These are phyloP conservation scores for Paraconiothyrium brasiliense DNA, from an alignment of 2,329 filamentous ascomycete genomes.

Conservation along the genomic window DNA sequence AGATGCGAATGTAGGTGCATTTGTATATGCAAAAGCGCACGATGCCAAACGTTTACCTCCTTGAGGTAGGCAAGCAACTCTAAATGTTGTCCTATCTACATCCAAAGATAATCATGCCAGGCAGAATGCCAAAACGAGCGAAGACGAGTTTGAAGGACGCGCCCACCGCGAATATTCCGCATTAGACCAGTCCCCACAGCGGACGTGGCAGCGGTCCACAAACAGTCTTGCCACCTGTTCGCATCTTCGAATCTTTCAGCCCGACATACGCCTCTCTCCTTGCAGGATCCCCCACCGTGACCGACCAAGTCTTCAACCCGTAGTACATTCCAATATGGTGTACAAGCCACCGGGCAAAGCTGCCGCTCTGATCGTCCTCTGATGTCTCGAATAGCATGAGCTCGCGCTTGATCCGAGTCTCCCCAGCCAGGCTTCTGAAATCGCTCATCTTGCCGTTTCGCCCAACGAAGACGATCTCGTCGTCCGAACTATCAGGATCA, in stretches of 20 bases:
- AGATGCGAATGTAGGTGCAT: slow-evolving; percentile 1
- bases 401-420: slow-evolving; percentile 66
- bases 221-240: slow-evolving; percentile 25
- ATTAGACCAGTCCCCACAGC: slow-evolving; percentile 47
- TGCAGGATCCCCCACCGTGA: slow-evolving; percentile 75
- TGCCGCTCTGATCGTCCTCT: slow-evolving; percentile 76
- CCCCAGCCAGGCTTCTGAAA: slow-evolving; percentile 59
- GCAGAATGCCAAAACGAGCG: not conserved
- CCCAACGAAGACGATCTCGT: slow-evolving; percentile 92
- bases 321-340: slow-evolving; percentile 95
- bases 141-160: not conserved
- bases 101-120: not conserved
- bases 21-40: not conserved
- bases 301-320: slow-evolving; percentile 83
- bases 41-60: not conserved
- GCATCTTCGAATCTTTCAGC: slow-evolving; percentile 62
- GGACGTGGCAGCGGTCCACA: slow-evolving; percentile 45
- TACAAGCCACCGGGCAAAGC: slow-evolving; percentile 92
- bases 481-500: slow-evolving; percentile 68
- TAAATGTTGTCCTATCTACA: not conserved
- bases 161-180: not conserved
- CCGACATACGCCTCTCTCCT: slow-evolving; percentile 86
- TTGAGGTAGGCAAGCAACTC: not conserved
- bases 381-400: slow-evolving; percentile 83
- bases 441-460: slow-evolving; percentile 71